These are phyloP conservation scores for Allium fistulosum DNA, from an alignment of 106 monocot genomes.

Conservation along the genomic window DNA sequence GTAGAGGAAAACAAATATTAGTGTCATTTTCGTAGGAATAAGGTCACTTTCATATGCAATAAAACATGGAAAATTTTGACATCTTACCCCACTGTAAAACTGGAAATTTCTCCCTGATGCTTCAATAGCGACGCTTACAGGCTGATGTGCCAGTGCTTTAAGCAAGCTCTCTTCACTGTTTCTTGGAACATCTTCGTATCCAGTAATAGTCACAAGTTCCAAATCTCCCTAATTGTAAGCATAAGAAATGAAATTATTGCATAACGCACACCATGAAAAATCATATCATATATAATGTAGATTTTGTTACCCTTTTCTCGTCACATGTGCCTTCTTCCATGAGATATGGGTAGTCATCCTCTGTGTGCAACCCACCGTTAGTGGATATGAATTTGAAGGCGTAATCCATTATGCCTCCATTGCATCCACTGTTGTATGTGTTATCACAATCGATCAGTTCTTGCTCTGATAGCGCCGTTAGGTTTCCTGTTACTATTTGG, in stretches of 20 bases:
- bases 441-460: constrained; percentile 55
- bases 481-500: constrained; percentile 42
- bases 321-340: constrained; percentile 52
- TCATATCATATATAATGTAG: not conserved
- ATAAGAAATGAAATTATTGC: not conserved
- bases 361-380: constrained; percentile 32
- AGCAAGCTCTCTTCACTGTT: constrained; percentile 37
- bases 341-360: constrained; percentile 48
- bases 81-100: constrained; percentile 47
- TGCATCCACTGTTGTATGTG: constrained; percentile 38
- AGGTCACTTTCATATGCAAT: not conserved
- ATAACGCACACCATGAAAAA: not conserved
- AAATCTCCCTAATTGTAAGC: constrained; percentile 5
- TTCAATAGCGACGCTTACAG: constrained; percentile 47
- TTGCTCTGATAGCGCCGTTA: constrained; percentile 44
- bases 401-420: constrained; percentile 52
- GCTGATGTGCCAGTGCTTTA: constrained; percentile 44
- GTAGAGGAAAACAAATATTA: not conserved
- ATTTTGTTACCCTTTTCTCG: constrained; percentile 17
- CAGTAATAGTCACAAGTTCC: constrained; percentile 31
- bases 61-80: not conserved
- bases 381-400: constrained; percentile 33
- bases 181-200: constrained; percentile 41
- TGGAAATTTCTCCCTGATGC: constrained; percentile 51
- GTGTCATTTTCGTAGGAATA: not conserved